Evolutionary conservation across 108 stramenopile genomes (phyloP).

Genomic region (Skeletonema menzelii): DNA sequence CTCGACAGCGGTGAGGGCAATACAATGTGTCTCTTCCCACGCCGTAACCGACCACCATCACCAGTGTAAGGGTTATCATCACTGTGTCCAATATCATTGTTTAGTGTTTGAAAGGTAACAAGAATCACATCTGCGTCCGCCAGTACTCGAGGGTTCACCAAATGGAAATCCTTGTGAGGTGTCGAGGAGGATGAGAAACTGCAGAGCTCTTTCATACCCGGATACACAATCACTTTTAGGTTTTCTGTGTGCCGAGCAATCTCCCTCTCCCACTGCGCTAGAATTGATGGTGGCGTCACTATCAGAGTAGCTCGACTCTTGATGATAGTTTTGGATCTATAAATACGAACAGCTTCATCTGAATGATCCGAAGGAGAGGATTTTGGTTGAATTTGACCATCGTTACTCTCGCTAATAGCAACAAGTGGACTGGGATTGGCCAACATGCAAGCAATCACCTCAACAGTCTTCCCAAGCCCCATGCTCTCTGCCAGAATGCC

Average conservation of each 20-base stretch:
- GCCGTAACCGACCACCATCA: slow-evolving; percentile 32
- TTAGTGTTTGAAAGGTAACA: slow-evolving; percentile 59
- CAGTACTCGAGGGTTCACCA: slow-evolving; percentile 61
- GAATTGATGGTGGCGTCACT: slow-evolving; percentile 67
- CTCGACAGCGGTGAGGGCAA: slow-evolving; percentile 67
- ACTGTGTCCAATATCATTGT: slow-evolving; percentile 62
- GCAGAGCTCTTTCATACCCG: slow-evolving; percentile 50
- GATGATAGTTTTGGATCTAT: slow-evolving; percentile 29
- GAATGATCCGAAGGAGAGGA: slow-evolving; percentile 4
- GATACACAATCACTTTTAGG: slow-evolving; percentile 63
- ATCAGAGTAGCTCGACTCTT: slow-evolving; percentile 68
- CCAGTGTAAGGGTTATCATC: slow-evolving; percentile 62
- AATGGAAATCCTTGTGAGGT: slow-evolving; percentile 15
- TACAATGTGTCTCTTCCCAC: slow-evolving; percentile 57
- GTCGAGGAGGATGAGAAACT: not conserved
- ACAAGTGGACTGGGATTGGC: slow-evolving; percentile 39
- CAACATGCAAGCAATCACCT: slow-evolving; percentile 62
- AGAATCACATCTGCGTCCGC: slow-evolving; percentile 72
- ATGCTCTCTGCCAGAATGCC: slow-evolving; percentile 75
- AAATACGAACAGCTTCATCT: slow-evolving; percentile 2
- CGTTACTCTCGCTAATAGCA: not conserved
- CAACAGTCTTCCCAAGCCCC: slow-evolving; percentile 36
- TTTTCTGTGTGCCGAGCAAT: slow-evolving; percentile 52
- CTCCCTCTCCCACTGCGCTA: slow-evolving; percentile 73
- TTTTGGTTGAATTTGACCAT: not conserved